These are phyloP conservation scores for Mortierella antarctica DNA, from an alignment of 192 early-diverging fungal genomes.

Conservation along the genomic window DNA sequence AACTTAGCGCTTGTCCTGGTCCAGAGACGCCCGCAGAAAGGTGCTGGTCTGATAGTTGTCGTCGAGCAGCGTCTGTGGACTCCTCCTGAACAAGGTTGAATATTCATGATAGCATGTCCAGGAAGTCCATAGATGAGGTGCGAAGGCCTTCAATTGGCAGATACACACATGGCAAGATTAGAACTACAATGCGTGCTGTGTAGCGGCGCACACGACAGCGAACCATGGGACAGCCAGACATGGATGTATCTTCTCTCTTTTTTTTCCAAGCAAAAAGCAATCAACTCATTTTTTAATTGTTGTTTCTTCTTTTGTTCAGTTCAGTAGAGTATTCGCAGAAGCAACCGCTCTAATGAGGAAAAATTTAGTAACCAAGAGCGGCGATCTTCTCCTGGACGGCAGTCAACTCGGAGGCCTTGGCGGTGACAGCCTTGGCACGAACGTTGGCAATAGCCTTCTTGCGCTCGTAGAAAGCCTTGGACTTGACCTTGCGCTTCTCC, in stretches of 20 bases:
- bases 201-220: too few relatives aligned
- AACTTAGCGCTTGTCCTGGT: too few relatives aligned
- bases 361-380: slow-evolving; percentile 69
- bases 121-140: too few relatives aligned
- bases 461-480: slow-evolving; percentile 92
- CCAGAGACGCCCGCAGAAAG: too few relatives aligned
- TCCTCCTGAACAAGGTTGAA: too few relatives aligned
- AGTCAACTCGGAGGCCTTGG: slow-evolving; percentile 59
- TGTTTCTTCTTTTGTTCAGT: slow-evolving; percentile 19
- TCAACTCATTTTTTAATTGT: slow-evolving; percentile 32
- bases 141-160: too few relatives aligned
- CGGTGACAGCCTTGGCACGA: slow-evolving; percentile 64
- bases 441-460: slow-evolving; percentile 82
- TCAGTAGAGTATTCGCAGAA: slow-evolving; percentile 8
- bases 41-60: too few relatives aligned
- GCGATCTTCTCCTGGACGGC: slow-evolving; percentile 70
- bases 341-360: slow-evolving; percentile 19
- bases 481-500: slow-evolving; percentile 98
- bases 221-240: neutral
- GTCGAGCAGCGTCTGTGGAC: too few relatives aligned
- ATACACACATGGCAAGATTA: too few relatives aligned
- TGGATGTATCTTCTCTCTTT: neutral
- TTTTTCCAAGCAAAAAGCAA: slow-evolving; percentile 32
- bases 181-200: too few relatives aligned
- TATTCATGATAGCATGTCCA: too few relatives aligned